Base-by-base conservation (phyloP, 1,284 basidiomycete species). In the Cryptococcus sp. region DNA sequence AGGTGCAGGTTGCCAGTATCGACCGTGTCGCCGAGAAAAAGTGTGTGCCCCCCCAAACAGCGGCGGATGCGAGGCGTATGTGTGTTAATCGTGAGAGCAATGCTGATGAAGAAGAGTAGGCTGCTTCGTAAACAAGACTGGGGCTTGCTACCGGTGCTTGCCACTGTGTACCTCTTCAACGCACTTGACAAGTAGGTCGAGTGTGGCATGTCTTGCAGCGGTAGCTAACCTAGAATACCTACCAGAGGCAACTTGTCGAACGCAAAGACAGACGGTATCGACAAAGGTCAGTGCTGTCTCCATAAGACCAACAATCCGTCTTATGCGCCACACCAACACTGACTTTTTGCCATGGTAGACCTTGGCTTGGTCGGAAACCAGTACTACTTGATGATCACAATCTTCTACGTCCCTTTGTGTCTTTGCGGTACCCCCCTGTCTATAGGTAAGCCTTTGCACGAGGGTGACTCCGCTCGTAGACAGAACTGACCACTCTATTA, bases 191-290 rank as follows among this genome's bases (percentile, higher is more conserved):
- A 82, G 70, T 62, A n/a, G 33, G 59, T 56, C 37, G 18, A 16
- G 23, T 20, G 20, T 24, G n/a, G 3, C 39, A 21, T 37, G 7
- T n/a, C 16, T 24, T n/a, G 44, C 28, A 5, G 28, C 28, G 4
- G 28, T 33, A 33, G 28, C 24, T n/a, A 13, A 42, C 43, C n/a
- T 42, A n/a, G 36, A 8, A n/a, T 21, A 12, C 23, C 40, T 50
- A 40, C 21, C 24, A 56, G 60, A 38, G 80, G 81, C 7, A 82
- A 82, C 57, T 77, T 82, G 6, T 79, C 78, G 6, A 82, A 83
- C 64, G 81, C 81, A n/a, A 81, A 82, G 60, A 83, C 81, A 4
- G 80, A 78, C 56, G 78, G 79, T 8, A 79, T 80, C 77, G 79
- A 80, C 61, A 79, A 46, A 37, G 51, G 51, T 52, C 23, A 28